Evolutionary conservation across 208 protist genomes (phyloP).

Genomic region (Trypanosoma cruzi): DNA sequence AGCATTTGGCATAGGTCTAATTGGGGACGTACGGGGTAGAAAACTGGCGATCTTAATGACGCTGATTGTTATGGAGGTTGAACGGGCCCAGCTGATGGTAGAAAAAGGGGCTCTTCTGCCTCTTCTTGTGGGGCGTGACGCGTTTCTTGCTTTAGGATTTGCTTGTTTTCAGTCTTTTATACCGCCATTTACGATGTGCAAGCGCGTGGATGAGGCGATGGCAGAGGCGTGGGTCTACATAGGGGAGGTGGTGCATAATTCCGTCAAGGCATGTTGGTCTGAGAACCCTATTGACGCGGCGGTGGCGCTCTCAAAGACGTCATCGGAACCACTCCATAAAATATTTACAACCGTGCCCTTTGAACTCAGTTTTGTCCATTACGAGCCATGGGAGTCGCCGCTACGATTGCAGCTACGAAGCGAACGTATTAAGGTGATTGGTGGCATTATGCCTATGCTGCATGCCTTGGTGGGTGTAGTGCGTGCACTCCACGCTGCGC

Average conservation of each 20-base stretch:
- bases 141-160: slow-evolving; percentile 40
- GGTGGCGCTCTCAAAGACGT: slow-evolving; percentile 32
- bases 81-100: slow-evolving; percentile 38
- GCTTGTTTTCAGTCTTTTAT: slow-evolving; percentile 47
- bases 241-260: slow-evolving; percentile 30
- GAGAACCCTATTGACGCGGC: slow-evolving; percentile 48
- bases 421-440: slow-evolving; percentile 43
- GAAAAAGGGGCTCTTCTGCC: slow-evolving; percentile 33
- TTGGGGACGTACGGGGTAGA: slow-evolving; percentile 58
- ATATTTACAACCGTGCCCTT: slow-evolving; percentile 22
- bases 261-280: slow-evolving; percentile 48
- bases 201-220: slow-evolving; percentile 38
- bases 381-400: slow-evolving; percentile 62
- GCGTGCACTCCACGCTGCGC: slow-evolving; percentile 30
- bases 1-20: slow-evolving; percentile 32
- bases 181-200: slow-evolving; percentile 36
- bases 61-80: slow-evolving; percentile 64
- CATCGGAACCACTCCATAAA: slow-evolving; percentile 44
- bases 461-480: slow-evolving; percentile 43
- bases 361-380: slow-evolving; percentile 49
- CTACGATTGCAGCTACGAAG: slow-evolving; percentile 56
- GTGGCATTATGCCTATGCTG: slow-evolving; percentile 40
- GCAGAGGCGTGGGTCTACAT: slow-evolving; percentile 34
- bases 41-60: slow-evolving; percentile 54
- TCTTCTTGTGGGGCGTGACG: slow-evolving; percentile 41